These are phyloP conservation scores for Blastobotrys buckinghamii DNA, from an alignment of 1,139 yeast species.

Conservation along the genomic window DNA sequence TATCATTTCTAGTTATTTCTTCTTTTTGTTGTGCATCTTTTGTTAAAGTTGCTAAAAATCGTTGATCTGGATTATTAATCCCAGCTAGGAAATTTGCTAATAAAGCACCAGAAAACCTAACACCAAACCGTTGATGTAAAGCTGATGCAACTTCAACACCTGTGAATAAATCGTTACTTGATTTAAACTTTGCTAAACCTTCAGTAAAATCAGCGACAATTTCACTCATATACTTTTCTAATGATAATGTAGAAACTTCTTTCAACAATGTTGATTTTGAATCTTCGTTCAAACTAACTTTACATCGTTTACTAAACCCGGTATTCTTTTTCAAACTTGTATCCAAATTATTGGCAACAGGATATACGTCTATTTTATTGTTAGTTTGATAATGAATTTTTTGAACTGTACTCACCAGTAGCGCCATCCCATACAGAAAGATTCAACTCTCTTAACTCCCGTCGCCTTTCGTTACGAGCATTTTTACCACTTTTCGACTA, in stretches of 20 bases:
- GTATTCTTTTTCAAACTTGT: conserved; percentile 80
- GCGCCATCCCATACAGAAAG: conserved; percentile 51
- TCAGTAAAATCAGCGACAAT: conserved; percentile 59
- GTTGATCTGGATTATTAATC: conserved; percentile 38
- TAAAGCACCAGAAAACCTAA: conserved; percentile 48
- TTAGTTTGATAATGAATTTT: neutral
- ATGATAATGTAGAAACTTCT: conserved; percentile 57
- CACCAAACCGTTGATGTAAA: conserved; percentile 68
- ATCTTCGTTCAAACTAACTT: conserved; percentile 50
- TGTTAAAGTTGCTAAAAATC: conserved; percentile 30
- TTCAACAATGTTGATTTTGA: conserved; percentile 44
- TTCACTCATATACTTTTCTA: conserved; percentile 76
- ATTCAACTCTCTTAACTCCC: conserved; percentile 41
- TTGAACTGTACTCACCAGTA: conserved; percentile 18
- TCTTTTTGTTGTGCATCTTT: conserved; percentile 39
- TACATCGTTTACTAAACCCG: conserved; percentile 68
- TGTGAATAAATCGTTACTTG: conserved; percentile 55
- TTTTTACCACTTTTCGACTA: neutral
- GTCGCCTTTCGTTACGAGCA: conserved; percentile 27
- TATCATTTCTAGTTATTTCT: conserved; percentile 38
- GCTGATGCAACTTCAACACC: conserved; percentile 65
- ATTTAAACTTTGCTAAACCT: conserved; percentile 50
- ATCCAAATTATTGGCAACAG: conserved; percentile 46
- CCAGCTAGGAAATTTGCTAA: conserved; percentile 44
- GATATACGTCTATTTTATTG: conserved; percentile 19